Evolutionary conservation across 2,329 filamentous ascomycete genomes (phyloP).

Genomic region (Pseudocercospora vitis): DNA sequence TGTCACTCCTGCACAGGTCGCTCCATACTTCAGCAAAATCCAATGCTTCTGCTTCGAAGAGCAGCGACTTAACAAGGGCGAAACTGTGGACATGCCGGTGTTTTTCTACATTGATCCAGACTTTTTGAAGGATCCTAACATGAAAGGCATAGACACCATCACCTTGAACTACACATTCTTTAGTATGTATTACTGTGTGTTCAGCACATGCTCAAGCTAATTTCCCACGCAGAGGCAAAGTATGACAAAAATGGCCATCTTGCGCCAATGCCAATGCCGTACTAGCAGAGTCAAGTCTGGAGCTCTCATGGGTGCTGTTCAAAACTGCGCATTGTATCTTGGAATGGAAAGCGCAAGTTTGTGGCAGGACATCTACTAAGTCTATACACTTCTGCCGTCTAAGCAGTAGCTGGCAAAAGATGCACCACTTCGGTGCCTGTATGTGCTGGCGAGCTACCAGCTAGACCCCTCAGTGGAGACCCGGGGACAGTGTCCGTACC

Average conservation of each 20-base stretch:
- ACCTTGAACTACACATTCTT: slow-evolving; percentile 98
- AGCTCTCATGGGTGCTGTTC: no score
- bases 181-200: slow-evolving; percentile 61
- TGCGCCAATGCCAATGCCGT: slow-evolving; percentile 52
- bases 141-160: slow-evolving; percentile 92
- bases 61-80: slow-evolving; percentile 88
- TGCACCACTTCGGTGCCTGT: neutral
- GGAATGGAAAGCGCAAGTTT: no score
- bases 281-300: slow-evolving; percentile 1
- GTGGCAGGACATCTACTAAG: no score
- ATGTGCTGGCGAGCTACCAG: neutral
- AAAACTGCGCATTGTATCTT: no score
- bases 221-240: slow-evolving; percentile 63
- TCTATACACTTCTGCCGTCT: no score
- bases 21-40: slow-evolving; percentile 98
- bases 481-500: neutral
- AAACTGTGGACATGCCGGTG: slow-evolving; percentile 98
- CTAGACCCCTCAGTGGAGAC: slow-evolving; percentile 9
- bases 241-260: slow-evolving; percentile 80
- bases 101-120: slow-evolving; percentile 99
- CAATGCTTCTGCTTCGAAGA: slow-evolving; percentile 99
- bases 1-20: slow-evolving; percentile 91
- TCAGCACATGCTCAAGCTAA: slow-evolving; percentile 24
- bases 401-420: neutral
- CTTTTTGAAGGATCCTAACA: slow-evolving; percentile 84